These are phyloP conservation scores for Lunularia cruciata DNA, from an alignment of 225 moss, liverwort and hornwort species.

Conservation along the genomic window DNA sequence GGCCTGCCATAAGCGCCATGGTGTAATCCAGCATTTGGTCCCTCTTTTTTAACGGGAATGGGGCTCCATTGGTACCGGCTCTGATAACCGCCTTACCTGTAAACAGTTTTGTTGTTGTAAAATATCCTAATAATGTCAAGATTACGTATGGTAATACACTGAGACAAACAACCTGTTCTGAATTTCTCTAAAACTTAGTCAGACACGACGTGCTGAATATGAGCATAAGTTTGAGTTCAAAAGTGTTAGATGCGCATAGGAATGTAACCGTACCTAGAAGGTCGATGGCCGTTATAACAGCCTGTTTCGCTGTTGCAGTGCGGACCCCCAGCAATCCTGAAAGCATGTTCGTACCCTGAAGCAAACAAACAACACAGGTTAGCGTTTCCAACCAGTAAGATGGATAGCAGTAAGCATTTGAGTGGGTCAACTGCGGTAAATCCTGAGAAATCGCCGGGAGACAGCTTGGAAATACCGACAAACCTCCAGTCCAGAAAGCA, in stretches of 20 bases:
- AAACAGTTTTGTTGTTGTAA: too few species aligned
- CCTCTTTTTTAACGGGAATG: constrained; percentile 86
- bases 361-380: constrained; percentile 15
- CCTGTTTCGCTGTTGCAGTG: constrained; percentile 93
- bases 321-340: constrained; percentile 89
- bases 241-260: neutral
- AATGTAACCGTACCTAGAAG: constrained; percentile 60
- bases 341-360: constrained; percentile 93
- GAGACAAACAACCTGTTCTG: too few species aligned
- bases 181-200: too few species aligned
- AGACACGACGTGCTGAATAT: neutral
- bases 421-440: too few species aligned
- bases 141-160: too few species aligned
- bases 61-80: constrained; percentile 84
- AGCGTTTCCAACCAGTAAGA: too few species aligned
- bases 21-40: constrained; percentile 95
- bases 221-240: neutral
- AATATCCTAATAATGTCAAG: too few species aligned
- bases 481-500: too few species aligned
- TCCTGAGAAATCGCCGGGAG: too few species aligned
- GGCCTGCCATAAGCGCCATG: constrained; percentile 93
- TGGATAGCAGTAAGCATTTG: too few species aligned
- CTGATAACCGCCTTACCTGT: constrained; percentile 94
- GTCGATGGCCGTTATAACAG: constrained; percentile 94
- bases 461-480: too few species aligned